These are phyloP conservation scores for Cytospora schulzeri DNA, from an alignment of 2,329 filamentous ascomycete genomes.

Conservation along the genomic window DNA sequence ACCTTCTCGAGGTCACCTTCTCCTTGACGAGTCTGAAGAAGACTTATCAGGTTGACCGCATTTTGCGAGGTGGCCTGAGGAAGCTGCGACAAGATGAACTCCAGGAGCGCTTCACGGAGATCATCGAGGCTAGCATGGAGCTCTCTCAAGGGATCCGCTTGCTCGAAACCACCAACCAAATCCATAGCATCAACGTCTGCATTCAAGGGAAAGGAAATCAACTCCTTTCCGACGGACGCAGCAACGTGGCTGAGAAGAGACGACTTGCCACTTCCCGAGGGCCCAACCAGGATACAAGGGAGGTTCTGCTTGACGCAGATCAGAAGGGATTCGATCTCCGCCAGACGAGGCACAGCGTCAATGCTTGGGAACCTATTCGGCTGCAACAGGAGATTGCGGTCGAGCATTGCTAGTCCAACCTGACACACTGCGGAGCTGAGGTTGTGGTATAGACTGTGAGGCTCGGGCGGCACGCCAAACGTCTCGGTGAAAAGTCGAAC, in stretches of 20 bases:
- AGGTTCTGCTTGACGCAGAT: constrained; percentile 84
- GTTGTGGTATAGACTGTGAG: constrained; percentile 72
- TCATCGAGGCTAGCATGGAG: constrained; percentile 60
- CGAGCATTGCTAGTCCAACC: constrained; percentile 74
- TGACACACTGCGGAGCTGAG: constrained; percentile 69
- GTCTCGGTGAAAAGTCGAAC: constrained; percentile 65
- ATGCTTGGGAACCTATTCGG: constrained; percentile 54
- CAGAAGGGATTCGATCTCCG: constrained; percentile 82
- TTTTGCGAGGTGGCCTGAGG: constrained; percentile 36
- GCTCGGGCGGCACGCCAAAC: constrained; percentile 56
- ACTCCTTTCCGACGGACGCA: constrained; percentile 71
- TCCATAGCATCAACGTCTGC: constrained; percentile 97
- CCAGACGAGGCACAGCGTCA: constrained; percentile 58
- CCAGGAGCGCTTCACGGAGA: constrained; percentile 46
- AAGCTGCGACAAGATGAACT: constrained; percentile 50
- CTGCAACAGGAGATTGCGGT: constrained; percentile 59
- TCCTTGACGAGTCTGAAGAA: constrained; percentile 47
- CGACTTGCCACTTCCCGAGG: constrained; percentile 86
- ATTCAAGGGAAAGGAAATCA: constrained; percentile 87
- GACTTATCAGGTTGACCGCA: constrained; percentile 50
- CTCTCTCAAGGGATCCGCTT: constrained; percentile 79
- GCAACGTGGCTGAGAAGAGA: constrained; percentile 78
- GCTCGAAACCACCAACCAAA: constrained; percentile 94
- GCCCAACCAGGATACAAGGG: constrained; percentile 85
- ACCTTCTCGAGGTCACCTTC: constrained; percentile 45